These are phyloP conservation scores for Puccinia sorghi DNA, from an alignment of 1,284 basidiomycete genomes.

Conservation along the genomic window DNA sequence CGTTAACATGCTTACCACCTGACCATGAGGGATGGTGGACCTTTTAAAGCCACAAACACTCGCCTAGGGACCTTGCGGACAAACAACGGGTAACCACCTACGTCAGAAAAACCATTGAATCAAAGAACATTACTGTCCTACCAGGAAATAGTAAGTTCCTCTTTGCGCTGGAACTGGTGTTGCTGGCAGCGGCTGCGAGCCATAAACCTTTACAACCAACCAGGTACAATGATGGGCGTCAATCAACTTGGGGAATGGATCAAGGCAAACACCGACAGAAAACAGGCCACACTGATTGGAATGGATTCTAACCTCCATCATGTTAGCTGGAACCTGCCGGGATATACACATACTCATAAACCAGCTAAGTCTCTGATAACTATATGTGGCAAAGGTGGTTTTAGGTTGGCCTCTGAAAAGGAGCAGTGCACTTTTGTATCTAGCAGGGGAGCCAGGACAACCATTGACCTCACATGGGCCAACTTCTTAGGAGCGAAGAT, in stretches of 20 bases:
- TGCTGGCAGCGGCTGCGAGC: background rate
- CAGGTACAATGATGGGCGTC: background rate
- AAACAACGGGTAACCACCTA: background rate
- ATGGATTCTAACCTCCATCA: constrained; percentile 42
- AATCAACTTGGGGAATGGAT: background rate
- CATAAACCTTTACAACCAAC: background rate
- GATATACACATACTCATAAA: background rate
- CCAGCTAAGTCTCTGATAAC: background rate
- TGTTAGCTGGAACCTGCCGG: background rate
- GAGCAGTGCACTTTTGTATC: constrained; percentile 7
- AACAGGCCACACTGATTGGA: background rate
- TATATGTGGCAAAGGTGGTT: background rate
- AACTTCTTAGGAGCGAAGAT: background rate
- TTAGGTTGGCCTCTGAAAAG: background rate
- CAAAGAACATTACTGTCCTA: background rate
- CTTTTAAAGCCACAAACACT: background rate
- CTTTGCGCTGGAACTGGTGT: background rate
- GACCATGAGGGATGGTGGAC: constrained; percentile 26
- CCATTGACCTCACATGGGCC: constrained; percentile 17
- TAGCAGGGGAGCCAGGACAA: background rate
- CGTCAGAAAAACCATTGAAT: background rate
- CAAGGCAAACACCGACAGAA: background rate
- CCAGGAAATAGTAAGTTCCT: background rate
- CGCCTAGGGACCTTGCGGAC: background rate
- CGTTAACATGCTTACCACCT: background rate